These are phyloP conservation scores for Vaccinium darrowii DNA, from an alignment of 148 eudicot genomes.

Conservation along the genomic window DNA sequence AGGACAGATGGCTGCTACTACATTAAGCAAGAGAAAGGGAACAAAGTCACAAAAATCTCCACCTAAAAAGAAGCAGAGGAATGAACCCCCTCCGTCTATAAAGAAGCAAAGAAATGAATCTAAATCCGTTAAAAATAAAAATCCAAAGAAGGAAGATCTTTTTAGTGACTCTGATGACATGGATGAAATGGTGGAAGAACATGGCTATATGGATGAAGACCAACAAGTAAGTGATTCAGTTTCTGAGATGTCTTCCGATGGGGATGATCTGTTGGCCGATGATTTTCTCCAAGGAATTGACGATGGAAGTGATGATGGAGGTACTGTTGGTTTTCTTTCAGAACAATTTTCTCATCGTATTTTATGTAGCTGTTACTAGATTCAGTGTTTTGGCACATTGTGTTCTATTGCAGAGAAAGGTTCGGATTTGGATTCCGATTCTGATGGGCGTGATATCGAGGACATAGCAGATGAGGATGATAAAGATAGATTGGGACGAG, in stretches of 20 bases:
- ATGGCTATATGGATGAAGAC: slow-evolving; percentile 24
- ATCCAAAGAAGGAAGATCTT: slow-evolving; percentile 27
- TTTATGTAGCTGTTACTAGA: slow-evolving; percentile 3
- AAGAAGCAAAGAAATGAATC: not conserved
- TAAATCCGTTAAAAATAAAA: slow-evolving; percentile 24
- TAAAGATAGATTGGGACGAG: not conserved
- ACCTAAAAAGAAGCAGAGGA: slow-evolving; percentile 33
- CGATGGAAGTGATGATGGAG: slow-evolving; percentile 40
- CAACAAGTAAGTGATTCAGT: slow-evolving; percentile 28
- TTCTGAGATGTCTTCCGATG: slow-evolving; percentile 53
- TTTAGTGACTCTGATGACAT: slow-evolving; percentile 35
- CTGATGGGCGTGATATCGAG: slow-evolving; percentile 33
- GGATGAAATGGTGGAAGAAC: slow-evolving; percentile 29
- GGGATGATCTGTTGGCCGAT: slow-evolving; percentile 49
- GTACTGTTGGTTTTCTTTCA: slow-evolving; percentile 13
- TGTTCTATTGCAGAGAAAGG: slow-evolving; percentile 21
- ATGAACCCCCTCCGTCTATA: not conserved
- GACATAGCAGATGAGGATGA: slow-evolving; percentile 18
- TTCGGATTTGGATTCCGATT: slow-evolving; percentile 42
- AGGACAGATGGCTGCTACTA: slow-evolving; percentile 30
- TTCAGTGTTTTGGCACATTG: not conserved
- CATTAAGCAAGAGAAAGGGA: slow-evolving; percentile 35
- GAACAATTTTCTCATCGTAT: not conserved
- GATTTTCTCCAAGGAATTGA: slow-evolving; percentile 50
- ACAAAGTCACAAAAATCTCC: slow-evolving; percentile 23